These are phyloP conservation scores for Leccinum variicolor DNA, from an alignment of 768 basidiomycete genomes.

Conservation along the genomic window DNA sequence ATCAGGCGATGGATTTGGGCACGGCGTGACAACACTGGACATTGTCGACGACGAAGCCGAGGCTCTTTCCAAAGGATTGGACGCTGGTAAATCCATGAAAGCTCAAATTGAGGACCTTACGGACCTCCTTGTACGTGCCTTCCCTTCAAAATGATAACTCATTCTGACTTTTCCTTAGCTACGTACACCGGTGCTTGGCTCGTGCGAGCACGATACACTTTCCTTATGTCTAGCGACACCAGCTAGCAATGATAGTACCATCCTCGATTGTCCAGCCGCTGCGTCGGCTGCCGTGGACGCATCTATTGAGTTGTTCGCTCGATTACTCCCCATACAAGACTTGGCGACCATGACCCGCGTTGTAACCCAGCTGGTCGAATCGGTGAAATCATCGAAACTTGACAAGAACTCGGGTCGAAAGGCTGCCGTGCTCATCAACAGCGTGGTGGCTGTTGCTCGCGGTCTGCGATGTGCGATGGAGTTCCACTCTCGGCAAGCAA, in stretches of 20 bases:
- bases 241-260: slow-evolving; percentile 41
- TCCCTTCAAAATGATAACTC: not conserved
- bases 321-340: slow-evolving; percentile 77
- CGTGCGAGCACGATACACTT: slow-evolving; percentile 83
- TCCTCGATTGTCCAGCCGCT: slow-evolving; percentile 68
- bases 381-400: slow-evolving; percentile 67
- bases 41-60: slow-evolving; percentile 44
- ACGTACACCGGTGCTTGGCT: slow-evolving; percentile 74
- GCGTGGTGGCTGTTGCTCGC: slow-evolving; percentile 68
- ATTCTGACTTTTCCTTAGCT: slow-evolving; percentile 17
- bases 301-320: slow-evolving; percentile 83
- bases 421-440: slow-evolving; percentile 80
- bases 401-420: slow-evolving; percentile 87
- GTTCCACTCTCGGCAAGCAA: slow-evolving; percentile 51
- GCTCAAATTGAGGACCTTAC: slow-evolving; percentile 81
- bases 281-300: slow-evolving; percentile 83
- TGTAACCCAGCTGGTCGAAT: slow-evolving; percentile 59
- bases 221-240: slow-evolving; percentile 57
- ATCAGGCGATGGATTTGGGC: slow-evolving; percentile 83
- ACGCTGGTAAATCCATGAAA: slow-evolving; percentile 52
- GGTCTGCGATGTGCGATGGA: slow-evolving; percentile 59
- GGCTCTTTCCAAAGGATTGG: slow-evolving; percentile 13
- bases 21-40: slow-evolving; percentile 78
- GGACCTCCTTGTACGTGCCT: slow-evolving; percentile 62
- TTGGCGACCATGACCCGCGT: slow-evolving; percentile 50